phyloP scores from a whole-genome alignment of 805 yeast genomes.

The Suhomyces pyralidae region DNA sequence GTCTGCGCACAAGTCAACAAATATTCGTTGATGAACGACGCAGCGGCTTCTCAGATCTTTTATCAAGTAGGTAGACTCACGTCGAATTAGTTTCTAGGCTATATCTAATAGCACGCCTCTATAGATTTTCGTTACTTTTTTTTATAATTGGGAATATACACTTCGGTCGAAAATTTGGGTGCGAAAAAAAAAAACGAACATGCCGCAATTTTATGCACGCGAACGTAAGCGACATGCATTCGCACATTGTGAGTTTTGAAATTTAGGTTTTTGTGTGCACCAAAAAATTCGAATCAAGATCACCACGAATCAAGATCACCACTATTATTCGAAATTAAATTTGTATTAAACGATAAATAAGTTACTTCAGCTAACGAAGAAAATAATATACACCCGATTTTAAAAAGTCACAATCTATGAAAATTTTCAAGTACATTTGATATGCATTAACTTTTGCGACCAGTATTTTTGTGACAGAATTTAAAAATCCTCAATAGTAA shows the following conservation, averaged over 20 bases:
- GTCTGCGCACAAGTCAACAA: constrained; percentile 7
- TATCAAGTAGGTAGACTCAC: constrained; percentile 9
- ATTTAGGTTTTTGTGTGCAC: background rate
- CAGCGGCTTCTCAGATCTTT: constrained; percentile 21
- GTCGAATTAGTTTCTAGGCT: background rate
- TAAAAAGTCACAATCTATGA: background rate
- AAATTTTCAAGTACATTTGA: background rate
- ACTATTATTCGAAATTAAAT: too few species aligned
- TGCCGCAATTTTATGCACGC: background rate
- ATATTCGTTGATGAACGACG: constrained; percentile 16
- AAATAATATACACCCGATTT: background rate
- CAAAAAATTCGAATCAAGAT: background rate
- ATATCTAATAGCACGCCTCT: background rate
- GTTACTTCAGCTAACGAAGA: background rate
- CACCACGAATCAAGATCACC: background rate
- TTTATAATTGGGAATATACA: background rate
- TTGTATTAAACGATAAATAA: background rate
- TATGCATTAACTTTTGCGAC: background rate
- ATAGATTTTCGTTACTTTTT: background rate
- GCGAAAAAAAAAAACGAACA: background rate
- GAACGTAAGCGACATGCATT: background rate
- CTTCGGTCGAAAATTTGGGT: background rate
- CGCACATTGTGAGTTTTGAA: background rate
- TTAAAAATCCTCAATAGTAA: constrained; percentile 26
- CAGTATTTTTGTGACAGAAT: background rate